Evolutionary conservation across 2,329 filamentous ascomycete genomes (phyloP), one percentile per base, ranked within the genome.

Genomic region (Tolypocladium guangdongense): DNA sequence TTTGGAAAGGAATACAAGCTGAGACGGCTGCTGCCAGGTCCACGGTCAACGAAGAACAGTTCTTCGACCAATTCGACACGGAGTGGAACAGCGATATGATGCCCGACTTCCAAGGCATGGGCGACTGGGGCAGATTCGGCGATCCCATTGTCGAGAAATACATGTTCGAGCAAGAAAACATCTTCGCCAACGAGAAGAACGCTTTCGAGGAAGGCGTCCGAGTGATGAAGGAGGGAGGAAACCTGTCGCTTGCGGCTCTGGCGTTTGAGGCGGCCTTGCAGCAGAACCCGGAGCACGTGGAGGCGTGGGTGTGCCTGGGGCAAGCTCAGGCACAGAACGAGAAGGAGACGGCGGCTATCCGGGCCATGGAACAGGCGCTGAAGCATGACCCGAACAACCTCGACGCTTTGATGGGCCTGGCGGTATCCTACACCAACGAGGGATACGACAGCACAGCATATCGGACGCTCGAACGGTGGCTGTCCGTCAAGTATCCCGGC

Each of bases 371-470:
- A 70, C 88, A 93, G 67, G 90, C 92, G 1, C 74, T 96, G 58
- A 92, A 91, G 69, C 77, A 93, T 32, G 91, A 97, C 63, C 86
- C 90, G 0, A 85, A 83, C 63, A 96, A 96, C 66, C 79, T 95
- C 22, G 82, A 88, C 55, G 92, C 91, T 0, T 78, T 99, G 47
- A 97, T 99, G 92, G 91, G 90, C 1, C 76, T 99, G 51, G 90
- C 92, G 16, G 92, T 99, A 22, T 95, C 89, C 6, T 99, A 99
- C 71, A 99, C 93, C 49, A 99, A 99, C 72, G 93, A 99, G 73
- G 93, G 92, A 57, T 99, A 97, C 72, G 93, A 99, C 71, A 92
- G 88, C 65, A 95, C 91, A 22, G 92, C 93, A 49, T 99, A 97
- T 76, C 84, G 92, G 52, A 97, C 92, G 11, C 80, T 99, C 16